A percentile compares a stretch with the other conserved stretches of the same genome.
Conservation (phyloP, 1,139 yeast species). For the Sugiyamaella sp. region DNA sequence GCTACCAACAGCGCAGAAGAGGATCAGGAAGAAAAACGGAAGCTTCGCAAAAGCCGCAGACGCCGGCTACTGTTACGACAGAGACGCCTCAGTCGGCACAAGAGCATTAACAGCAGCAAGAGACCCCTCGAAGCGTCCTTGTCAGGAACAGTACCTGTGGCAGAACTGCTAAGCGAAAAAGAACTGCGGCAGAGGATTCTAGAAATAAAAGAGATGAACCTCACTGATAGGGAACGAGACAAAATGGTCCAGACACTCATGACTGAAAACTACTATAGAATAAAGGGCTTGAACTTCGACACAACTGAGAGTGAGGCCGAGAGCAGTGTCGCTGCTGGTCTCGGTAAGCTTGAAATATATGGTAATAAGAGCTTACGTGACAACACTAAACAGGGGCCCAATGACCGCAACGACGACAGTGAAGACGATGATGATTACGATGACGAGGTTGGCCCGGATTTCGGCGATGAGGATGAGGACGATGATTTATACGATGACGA, state of each 20-base stretch:
- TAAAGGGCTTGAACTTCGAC: constrained; percentile 27
- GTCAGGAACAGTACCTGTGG: constrained; percentile 11
- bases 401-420: constrained; percentile 25
- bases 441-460: constrained; percentile 30
- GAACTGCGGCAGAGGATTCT: constrained; percentile 57
- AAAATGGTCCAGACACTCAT: constrained; percentile 69
- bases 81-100: constrained; percentile 13
- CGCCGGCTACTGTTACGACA: constrained; percentile 9
- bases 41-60: constrained; percentile 5
- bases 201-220: constrained; percentile 53
- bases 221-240: constrained; percentile 60
- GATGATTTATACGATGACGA: constrained; percentile 30
- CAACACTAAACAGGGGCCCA: constrained; percentile 22
- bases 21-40: constrained; percentile 6
- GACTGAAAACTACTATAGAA: constrained; percentile 69
- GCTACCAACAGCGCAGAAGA: constrained; percentile 21
- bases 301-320: constrained; percentile 16
- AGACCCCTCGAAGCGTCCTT: not conserved
- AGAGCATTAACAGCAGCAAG: constrained; percentile 3
- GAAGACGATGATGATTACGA: constrained; percentile 22
- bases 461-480: constrained; percentile 34
- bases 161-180: constrained; percentile 27
- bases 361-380: no score
- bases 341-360: not conserved
- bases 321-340: not conserved